These are phyloP conservation scores for Metschnikowia colocasiae DNA, from an alignment of 805 yeast genomes.

Conservation along the genomic window DNA sequence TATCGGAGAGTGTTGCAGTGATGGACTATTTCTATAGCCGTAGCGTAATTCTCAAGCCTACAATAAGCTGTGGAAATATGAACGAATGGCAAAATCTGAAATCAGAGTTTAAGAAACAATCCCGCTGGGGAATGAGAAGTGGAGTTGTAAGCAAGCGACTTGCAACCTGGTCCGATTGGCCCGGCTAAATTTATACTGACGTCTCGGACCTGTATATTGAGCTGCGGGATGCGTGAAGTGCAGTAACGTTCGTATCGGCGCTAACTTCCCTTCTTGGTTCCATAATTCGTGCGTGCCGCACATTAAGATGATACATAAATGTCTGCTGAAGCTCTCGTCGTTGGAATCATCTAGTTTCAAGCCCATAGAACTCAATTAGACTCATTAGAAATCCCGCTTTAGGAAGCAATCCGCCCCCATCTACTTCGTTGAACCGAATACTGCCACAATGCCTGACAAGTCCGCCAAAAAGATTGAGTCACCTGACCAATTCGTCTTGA, in stretches of 20 bases:
- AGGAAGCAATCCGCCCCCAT: too few relatives aligned
- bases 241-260: neutral
- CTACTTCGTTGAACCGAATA: neutral
- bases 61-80: neutral
- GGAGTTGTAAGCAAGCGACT: neutral
- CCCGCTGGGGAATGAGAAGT: neutral
- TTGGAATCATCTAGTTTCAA: neutral
- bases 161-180: neutral
- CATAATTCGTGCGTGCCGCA: neutral
- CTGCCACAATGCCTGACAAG: slow-evolving; percentile 1
- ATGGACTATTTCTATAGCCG: neutral
- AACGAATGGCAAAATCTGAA: neutral
- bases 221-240: neutral
- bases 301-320: neutral
- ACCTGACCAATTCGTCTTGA: slow-evolving; percentile 16
- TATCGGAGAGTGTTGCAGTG: neutral
- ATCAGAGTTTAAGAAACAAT: neutral
- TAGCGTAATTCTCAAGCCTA: neutral
- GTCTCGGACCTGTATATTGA: neutral
- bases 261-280: neutral
- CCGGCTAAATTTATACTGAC: neutral
- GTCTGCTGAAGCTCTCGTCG: neutral
- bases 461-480: neutral
- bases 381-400: neutral
- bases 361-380: too few relatives aligned